Conservation (phyloP, 192 early-diverging fungal genomes). For the Entrophospora sp. region DNA sequence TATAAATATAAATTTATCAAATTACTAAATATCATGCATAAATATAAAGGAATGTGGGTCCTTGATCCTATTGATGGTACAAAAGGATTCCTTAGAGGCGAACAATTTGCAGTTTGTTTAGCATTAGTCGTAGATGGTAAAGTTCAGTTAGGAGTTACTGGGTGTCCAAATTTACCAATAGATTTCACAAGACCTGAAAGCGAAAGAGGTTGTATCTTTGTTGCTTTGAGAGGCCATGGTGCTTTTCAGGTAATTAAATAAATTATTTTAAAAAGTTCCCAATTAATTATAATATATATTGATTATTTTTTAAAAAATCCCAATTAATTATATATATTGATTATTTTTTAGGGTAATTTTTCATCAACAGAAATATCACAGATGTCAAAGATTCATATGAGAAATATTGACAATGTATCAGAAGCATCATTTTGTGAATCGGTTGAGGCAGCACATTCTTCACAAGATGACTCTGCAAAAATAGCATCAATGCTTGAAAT, state of each 20-base stretch:
- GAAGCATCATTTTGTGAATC: constrained; percentile 89
- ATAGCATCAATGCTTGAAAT: constrained; percentile 82
- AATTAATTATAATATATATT: not conserved
- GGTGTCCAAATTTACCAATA: constrained; percentile 71
- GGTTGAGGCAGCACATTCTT: constrained; percentile 85
- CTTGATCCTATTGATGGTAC: constrained; percentile 94
- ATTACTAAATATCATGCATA: not conserved
- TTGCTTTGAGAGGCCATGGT: constrained; percentile 80
- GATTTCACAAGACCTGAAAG: constrained; percentile 50
- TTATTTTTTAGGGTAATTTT: constrained; percentile 45
- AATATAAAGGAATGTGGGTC: constrained; percentile 68
- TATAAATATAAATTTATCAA: too few relatives aligned
- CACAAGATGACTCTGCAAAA: constrained; percentile 67
- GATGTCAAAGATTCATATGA: constrained; percentile 58
- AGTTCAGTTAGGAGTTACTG: constrained; percentile 85
- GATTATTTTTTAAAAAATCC: not conserved
- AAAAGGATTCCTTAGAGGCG: constrained; percentile 94
- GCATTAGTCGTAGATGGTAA: constrained; percentile 83
- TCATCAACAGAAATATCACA: constrained; percentile 42
- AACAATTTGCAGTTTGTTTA: constrained; percentile 95
- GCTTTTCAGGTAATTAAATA: constrained; percentile 68
- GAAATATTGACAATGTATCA: constrained; percentile 36
- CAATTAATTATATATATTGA: not conserved
- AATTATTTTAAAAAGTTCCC: not conserved
- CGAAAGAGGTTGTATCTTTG: constrained; percentile 72